Evolutionary conservation across 225 moss, liverwort and hornwort species (phyloP), one percentile per base, ranked within the genome.

Genomic region (Polytrichum commune): DNA sequence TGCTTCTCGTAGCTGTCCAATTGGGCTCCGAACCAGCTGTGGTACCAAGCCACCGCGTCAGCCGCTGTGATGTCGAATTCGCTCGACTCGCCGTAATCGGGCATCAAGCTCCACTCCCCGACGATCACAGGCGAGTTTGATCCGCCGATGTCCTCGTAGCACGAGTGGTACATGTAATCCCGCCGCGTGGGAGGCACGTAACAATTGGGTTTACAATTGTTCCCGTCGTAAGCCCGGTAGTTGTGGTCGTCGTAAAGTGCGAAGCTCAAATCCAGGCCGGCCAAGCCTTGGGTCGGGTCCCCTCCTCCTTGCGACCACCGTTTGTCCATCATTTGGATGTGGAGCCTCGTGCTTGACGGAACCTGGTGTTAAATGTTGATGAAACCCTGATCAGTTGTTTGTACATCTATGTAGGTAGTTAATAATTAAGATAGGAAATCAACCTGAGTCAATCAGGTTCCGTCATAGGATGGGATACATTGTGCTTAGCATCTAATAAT

Each of bases 281-380:
- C 13, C 61, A 82, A 63, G 19, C 65, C 74, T 55, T 72, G 65
- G 46, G 55, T 77, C 10, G 77, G 77, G 27, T 81, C 54, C 64
- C 78, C 70, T 4, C 55, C n/a, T 26, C 73, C 73, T 10, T 13
- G 22, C 3, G 23, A 27, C 64, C 82, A 82, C 28, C 55, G 29
- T 0, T 6, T 67, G 53, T 82, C 74, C 82, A 82, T 82, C 82
- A 82, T 82, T 68, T 72, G 75, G 5, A 82, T 75, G 56, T 78
- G 82, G 10, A 82, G 73, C 18, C 72, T 63, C 23, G 65, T 71
- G 9, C n/a, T 63, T 1, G 54, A 25, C 6, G 32, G 23, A 5
- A 32, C 32, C 32, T 32, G 7, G 32, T 32, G 32, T 7, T 32
- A 7, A 32, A 32, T 32, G 32, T 32, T 7, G 32, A 32, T 32